Evolutionary conservation across 495 filamentous ascomycete genomes (phyloP), one percentile per base, ranked within the genome.

Genomic region (Rhypophila decipiens): DNA sequence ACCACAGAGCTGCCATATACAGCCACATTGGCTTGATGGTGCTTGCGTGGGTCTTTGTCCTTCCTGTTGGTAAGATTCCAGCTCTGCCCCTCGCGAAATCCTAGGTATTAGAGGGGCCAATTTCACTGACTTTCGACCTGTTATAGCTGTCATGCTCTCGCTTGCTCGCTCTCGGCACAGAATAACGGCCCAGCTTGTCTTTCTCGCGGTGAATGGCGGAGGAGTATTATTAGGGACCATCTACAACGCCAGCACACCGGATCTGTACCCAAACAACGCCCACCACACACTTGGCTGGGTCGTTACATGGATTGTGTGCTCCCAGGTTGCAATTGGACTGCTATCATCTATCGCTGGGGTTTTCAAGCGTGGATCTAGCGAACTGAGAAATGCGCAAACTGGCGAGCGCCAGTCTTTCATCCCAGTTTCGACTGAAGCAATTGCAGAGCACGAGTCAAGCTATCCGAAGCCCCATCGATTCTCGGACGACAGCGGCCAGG

Each of bases 211-310:
- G 22, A 91, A 95, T 64, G 82, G 71, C 3, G 55, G 85, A 13
- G 89, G 85, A 31, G 53, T 94, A 44, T 59, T 94, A 20, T 57
- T 90, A 33, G 85, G 81, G 2, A 77, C 83, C 44, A 71, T 93
- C 17, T 95, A 96, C 69, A 87, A 90, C 61, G 73, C 73, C 53
- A 81, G 78, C 39, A 96, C 89, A 0, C 90, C 90, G 2, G 88
- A 96, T 61, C 68, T 98, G 17, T 97, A 96, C 60, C 78, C 82
- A 42, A 85, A 87, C 59, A 95, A 96, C 59, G 78, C 85, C 5
- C 94, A 97, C 61, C 83, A 88, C 66, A 90, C 85, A 65, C 74
- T 93, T 40, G 93, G 93, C 24, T 97, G 93, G 93, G 71, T 87
- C 33, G 74, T 85, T 24, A 90, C 86, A 10, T 86, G 79, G 71